Conservation (phyloP, 805 yeast species). For the Spathaspora arborariae region DNA sequence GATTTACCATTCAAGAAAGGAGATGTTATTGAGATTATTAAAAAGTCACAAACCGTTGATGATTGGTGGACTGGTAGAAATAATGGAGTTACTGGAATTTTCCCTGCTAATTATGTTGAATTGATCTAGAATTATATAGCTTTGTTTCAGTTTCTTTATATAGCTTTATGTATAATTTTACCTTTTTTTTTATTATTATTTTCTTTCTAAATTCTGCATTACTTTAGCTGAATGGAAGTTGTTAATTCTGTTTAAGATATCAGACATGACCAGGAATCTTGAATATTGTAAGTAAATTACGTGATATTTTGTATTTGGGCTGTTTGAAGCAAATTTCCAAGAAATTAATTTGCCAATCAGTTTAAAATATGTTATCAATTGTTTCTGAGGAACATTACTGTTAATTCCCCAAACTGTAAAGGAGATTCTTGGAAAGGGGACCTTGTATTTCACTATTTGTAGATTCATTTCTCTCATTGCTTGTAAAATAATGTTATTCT, state of each 20-base stretch:
- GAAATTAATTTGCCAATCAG: constrained; percentile 4
- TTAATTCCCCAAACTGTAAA: constrained; percentile 3
- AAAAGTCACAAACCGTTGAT: constrained; percentile 82
- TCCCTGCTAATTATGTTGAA: constrained; percentile 97
- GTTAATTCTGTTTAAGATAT: not conserved
- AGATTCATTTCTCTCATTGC: constrained; percentile 1
- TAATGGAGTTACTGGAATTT: constrained; percentile 83
- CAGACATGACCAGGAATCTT: not conserved
- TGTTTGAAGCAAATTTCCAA: constrained; percentile 2
- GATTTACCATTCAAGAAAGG: constrained; percentile 93
- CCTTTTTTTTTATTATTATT: not conserved
- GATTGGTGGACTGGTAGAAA: constrained; percentile 99
- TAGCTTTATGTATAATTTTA: not conserved
- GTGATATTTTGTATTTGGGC: constrained; percentile 1
- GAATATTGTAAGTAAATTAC: constrained; percentile 5
- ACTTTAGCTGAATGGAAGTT: not conserved
- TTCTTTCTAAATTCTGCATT: not conserved
- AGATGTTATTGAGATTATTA: constrained; percentile 81
- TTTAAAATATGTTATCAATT: constrained; percentile 2
- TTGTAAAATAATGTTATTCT: not conserved
- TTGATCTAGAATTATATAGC: constrained; percentile 40
- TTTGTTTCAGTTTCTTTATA: not conserved
- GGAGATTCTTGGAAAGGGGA: not conserved
- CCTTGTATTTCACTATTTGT: not conserved
- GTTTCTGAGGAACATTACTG: not conserved